Base-by-base conservation (phyloP, 129 eudicot species). In the Chrysanthemum seticuspe region DNA sequence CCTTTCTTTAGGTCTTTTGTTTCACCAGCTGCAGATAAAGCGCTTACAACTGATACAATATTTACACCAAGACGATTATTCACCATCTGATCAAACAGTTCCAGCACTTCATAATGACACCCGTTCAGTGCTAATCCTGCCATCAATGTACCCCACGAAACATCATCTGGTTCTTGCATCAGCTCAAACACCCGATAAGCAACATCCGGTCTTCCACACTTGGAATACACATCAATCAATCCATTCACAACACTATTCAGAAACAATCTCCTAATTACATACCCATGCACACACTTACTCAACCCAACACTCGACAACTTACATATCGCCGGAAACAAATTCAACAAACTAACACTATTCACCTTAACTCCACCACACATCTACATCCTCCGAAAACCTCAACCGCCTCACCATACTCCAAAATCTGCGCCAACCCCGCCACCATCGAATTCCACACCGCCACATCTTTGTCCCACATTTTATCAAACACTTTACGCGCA, bases 61-160 rank as follows among this genome's bases (percentile, higher is more conserved):
- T 84, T 83, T 75, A 83, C 82, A 52, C 29, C 73, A 62, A 76
- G 58, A 49, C 45, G 54, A 36, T 75, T 71, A 58, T 75, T 76
- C 64, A 68, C 83, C 80, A 88, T 79, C 44, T 55, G 59, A 79
- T 83, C 87, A 73, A 83, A 86, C 57, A 88, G 75, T 62, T 79
- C 79, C 73, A 88, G 60, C 25, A 83, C 89, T 74, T 74, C 77
- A 1, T 23, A 52, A 25, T 73, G 84, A 67, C 64, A 52, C 36
- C 91, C 89, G 66, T 86, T 88, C 61, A 79, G 74, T 0, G 76
- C 75, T 74, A 83, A 88, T 58, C 96, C 96, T 0, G 96, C 82
- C 96, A 88, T 88, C 57, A 88, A 75, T 21, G 96, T 86, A 64
- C 96, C 91, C 96, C 89, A 88, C 11, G 91, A 76, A 62, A 88